phyloP scores from a whole-genome alignment of 768 basidiomycete genomes.

The Termitomyces bulborhizus region DNA sequence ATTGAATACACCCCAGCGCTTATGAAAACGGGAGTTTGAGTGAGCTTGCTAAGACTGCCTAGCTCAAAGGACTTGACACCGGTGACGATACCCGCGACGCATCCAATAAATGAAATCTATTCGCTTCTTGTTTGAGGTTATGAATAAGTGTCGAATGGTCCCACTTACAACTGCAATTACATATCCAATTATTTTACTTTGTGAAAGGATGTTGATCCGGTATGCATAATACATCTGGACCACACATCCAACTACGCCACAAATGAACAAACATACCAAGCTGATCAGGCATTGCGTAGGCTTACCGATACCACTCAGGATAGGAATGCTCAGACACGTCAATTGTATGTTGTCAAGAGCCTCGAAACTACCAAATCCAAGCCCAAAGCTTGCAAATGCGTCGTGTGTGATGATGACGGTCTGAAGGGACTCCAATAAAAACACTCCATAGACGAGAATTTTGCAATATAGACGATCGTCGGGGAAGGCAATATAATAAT shows the following conservation, averaged over 20 bases:
- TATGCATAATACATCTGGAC: constrained; percentile 28
- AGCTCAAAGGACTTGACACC: constrained; percentile 16
- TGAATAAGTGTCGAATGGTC: neutral
- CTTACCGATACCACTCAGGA: constrained; percentile 24
- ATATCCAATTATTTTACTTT: constrained; percentile 14
- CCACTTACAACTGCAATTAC: constrained; percentile 13
- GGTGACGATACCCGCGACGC: constrained; percentile 15
- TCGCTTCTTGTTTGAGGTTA: neutral
- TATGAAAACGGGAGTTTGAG: constrained; percentile 12
- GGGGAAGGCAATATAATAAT: constrained; percentile 27
- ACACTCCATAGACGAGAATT: constrained; percentile 21
- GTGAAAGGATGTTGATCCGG: constrained; percentile 23
- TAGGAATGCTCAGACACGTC: constrained; percentile 22
- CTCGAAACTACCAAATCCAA: constrained; percentile 20
- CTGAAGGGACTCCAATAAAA: constrained; percentile 22
- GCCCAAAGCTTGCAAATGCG: constrained; percentile 21
- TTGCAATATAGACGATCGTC: constrained; percentile 19
- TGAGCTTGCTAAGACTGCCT: constrained; percentile 16
- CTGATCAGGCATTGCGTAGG: neutral
- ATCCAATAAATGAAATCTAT: constrained; percentile 15
- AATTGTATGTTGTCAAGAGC: constrained; percentile 19
- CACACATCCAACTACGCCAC: constrained; percentile 20
- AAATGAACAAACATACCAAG: neutral
- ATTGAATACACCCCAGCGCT: constrained; percentile 13
- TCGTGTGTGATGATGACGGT: constrained; percentile 20